These are phyloP conservation scores for Aleurites moluccanus DNA, from an alignment of 441 rosid species.

Conservation along the genomic window DNA sequence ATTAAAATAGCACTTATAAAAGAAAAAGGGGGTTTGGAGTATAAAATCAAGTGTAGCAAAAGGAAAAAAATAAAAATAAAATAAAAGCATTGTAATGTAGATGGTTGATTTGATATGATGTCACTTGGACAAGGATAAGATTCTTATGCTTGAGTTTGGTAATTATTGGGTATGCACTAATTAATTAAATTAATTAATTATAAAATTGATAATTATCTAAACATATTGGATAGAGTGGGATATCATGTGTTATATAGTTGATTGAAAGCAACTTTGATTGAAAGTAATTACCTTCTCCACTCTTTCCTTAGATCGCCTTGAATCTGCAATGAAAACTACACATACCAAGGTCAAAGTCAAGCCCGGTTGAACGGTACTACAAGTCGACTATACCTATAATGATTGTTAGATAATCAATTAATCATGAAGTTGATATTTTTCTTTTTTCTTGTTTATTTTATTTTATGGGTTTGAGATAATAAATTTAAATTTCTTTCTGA, in stretches of 20 bases:
- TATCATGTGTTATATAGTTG: neutral
- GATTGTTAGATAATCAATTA: too few relatives aligned
- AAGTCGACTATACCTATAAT: too few relatives aligned
- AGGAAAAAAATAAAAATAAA: too few relatives aligned
- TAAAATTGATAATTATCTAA: neutral
- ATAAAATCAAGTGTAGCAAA: neutral
- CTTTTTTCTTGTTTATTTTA: too few relatives aligned
- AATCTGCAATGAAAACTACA: neutral
- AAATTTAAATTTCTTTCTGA: too few relatives aligned
- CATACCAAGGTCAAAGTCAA: neutral
- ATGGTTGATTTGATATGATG: conserved; percentile 7
- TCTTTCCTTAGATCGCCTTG: neutral
- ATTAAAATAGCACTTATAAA: neutral
- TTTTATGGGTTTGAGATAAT: too few relatives aligned
- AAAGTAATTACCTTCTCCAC: neutral
- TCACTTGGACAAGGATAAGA: conserved; percentile 15
- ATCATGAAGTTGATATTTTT: too few relatives aligned
- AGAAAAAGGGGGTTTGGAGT: neutral
- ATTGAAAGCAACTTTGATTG: neutral
- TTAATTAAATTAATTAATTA: neutral
- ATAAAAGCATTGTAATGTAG: neutral
- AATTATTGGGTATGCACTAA: neutral
- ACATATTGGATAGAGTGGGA: neutral
- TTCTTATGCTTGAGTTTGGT: conserved; percentile 11
- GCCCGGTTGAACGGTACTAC: neutral